A percentile compares a stretch with the other conserved stretches of the same genome.
Evolutionary conservation across 441 rosid genomes (phyloP).

Genomic region (Rhodomyrtus psidioides): DNA sequence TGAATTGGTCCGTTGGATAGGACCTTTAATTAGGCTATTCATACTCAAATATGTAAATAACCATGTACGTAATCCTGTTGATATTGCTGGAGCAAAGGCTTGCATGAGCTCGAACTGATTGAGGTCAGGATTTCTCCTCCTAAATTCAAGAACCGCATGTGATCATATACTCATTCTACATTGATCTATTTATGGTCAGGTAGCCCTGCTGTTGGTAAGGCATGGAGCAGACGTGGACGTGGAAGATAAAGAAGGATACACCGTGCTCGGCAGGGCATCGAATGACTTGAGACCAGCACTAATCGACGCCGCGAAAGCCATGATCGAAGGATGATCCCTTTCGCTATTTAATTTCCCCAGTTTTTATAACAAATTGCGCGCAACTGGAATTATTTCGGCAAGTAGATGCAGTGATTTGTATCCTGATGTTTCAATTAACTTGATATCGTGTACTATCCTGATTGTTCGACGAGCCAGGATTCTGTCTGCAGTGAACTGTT

Average conservation of each 20-base stretch:
- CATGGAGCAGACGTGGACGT: constrained; percentile 86
- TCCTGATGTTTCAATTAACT: neutral
- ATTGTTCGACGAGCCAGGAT: neutral
- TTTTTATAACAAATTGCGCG: neutral
- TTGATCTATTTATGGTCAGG: constrained; percentile 28
- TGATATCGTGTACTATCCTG: neutral
- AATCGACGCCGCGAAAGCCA: constrained; percentile 67
- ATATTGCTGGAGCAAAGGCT: neutral
- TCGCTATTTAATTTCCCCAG: neutral
- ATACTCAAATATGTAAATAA: neutral
- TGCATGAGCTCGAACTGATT: neutral
- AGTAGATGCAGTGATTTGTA: neutral
- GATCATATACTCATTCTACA: neutral
- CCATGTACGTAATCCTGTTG: neutral
- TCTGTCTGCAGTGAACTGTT: neutral
- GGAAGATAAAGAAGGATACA: constrained; percentile 91
- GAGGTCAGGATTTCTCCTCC: neutral
- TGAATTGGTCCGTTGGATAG: neutral
- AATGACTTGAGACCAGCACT: constrained; percentile 50
- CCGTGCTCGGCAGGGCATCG: constrained; percentile 84
- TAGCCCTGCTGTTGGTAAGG: constrained; percentile 72
- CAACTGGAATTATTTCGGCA: neutral
- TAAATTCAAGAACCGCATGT: neutral
- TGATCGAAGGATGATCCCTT: constrained; percentile 60
- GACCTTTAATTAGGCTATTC: neutral